Evolutionary conservation across 2,329 filamentous ascomycete species (phyloP).

Genomic region (Rhinocladiella mackenziei): DNA sequence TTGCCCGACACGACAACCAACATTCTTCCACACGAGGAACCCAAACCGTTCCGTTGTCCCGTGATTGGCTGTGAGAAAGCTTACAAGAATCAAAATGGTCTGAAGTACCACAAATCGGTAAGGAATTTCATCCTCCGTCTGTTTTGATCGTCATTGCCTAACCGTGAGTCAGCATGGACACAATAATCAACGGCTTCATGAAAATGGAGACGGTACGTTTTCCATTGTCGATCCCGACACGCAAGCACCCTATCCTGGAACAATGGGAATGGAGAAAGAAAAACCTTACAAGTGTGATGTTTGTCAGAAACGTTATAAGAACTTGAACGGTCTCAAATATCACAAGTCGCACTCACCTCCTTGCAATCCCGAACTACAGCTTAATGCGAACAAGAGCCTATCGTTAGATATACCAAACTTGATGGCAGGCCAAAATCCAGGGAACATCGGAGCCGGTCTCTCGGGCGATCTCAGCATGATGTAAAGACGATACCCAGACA

Average conservation of each 20-base stretch:
- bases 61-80: constrained; percentile 96
- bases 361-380: constrained; percentile 78
- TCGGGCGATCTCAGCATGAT: constrained; percentile 33
- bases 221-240: constrained; percentile 98
- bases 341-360: constrained; percentile 79
- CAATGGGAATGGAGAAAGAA: constrained; percentile 99
- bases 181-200: constrained; percentile 91
- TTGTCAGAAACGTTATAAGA: constrained; percentile 98
- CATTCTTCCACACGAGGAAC: constrained; percentile 69
- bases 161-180: constrained; percentile 66
- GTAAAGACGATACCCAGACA: constrained; percentile 4
- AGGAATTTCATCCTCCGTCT: constrained; percentile 35
- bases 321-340: constrained; percentile 96
- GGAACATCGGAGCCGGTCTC: constrained; percentile 47
- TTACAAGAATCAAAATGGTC: constrained; percentile 98
- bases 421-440: constrained; percentile 41
- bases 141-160: constrained; percentile 26
- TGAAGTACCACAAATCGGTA: constrained; percentile 80
- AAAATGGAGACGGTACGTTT: constrained; percentile 95
- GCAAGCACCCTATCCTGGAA: constrained; percentile 88
- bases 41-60: constrained; percentile 95
- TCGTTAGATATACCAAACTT: constrained; percentile 18
- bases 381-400: constrained; percentile 44
- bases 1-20: constrained; percentile 45
- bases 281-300: constrained; percentile 97